Base-by-base conservation (phyloP, 192 early-diverging fungal genomes). In the Polychytrium aggregatum region DNA sequence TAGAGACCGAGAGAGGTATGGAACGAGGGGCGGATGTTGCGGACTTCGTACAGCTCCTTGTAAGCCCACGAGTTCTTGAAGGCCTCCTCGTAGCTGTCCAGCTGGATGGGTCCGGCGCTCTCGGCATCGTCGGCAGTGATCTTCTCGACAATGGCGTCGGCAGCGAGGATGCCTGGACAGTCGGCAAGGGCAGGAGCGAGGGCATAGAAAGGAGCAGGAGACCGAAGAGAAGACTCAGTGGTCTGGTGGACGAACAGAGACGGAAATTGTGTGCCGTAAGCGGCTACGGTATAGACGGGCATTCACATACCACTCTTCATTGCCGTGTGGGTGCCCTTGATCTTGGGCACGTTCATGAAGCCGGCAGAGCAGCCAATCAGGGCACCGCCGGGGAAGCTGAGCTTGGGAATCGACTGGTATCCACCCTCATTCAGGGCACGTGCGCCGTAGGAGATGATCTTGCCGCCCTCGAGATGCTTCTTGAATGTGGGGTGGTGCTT, bases 251-350 rank as follows among this genome's bases (percentile, higher is more conserved):
- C n/a, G n/a, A n/a, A n/a, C n/a, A n/a, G n/a, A n/a, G n/a, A n/a
- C n/a, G n/a, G n/a, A n/a, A n/a, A n/a, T n/a, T n/a, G n/a, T n/a
- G n/a, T n/a, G n/a, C n/a, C n/a, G n/a, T n/a, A n/a, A n/a, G n/a
- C n/a, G n/a, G n/a, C n/a, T n/a, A n/a, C n/a, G n/a, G n/a, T 11
- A 37, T 16, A 37, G 5, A 9, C 20, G 29, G 6, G 10, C 11
- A 28, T 14, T n/a, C 11, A 43, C 53, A 47, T 56, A 28, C 92
- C 92, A 20, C 86, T 90, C 68, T 91, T 92, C 92, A 98, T 96
- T 37, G 95, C 90, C n/a, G 86, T 98, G 70, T 98, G 95, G 0
- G 92, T 98, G 33, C 95, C 95, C 70, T 98, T 98, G 59, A 98
- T 97, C 69, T 98, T 98, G 46, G 90, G 86, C 47, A 98, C 76